A percentile compares a stretch with the other conserved stretches of the same genome.
These are phyloP conservation scores for Sclerotiophoma versabilis DNA, from an alignment of 2,329 filamentous ascomycete species.

Conservation along the genomic window DNA sequence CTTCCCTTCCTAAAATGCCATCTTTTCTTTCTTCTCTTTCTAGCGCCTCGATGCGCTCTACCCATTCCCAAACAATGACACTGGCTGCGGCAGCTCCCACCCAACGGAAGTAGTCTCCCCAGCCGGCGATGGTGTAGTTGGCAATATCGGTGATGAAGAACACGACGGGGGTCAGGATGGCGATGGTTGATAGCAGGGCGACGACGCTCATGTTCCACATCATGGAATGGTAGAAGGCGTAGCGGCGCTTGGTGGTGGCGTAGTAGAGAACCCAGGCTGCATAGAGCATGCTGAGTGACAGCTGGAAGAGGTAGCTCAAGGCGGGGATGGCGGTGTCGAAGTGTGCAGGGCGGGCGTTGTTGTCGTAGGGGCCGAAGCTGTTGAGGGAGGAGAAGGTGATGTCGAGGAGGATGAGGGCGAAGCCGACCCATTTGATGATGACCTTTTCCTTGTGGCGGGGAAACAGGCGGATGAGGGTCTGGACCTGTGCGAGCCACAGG, in stretches of 20 bases:
- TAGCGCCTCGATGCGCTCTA: conserved; percentile 89
- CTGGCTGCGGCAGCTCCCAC: conserved; percentile 93
- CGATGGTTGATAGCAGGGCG: conserved; percentile 76
- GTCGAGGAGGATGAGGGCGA: conserved; percentile 89
- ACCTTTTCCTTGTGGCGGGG: conserved; percentile 97
- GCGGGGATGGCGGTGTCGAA: conserved; percentile 93
- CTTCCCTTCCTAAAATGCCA: conserved; percentile 85
- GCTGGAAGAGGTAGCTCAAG: conserved; percentile 86
- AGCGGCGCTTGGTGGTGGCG: conserved; percentile 86
- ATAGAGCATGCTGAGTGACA: conserved; percentile 85
- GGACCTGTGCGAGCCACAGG: conserved; percentile 95
- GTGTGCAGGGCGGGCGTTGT: conserved; percentile 69
- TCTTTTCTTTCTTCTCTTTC: conserved; percentile 95
- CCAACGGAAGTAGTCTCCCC: conserved; percentile 96
- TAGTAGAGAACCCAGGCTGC: conserved; percentile 96
- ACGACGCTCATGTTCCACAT: conserved; percentile 90
- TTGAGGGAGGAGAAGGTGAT: conserved; percentile 91
- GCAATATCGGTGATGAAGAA: conserved; percentile 94
- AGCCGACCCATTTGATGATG: conserved; percentile 98
- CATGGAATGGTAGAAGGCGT: conserved; percentile 86
- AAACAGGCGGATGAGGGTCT: conserved; percentile 94
- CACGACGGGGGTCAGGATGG: conserved; percentile 87
- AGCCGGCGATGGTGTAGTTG: conserved; percentile 83
- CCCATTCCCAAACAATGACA: conserved; percentile 99
- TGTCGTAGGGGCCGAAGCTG: conserved; percentile 71